These are phyloP conservation scores for Penium margaritaceum DNA, from an alignment of 139 green algal species.

Conservation along the genomic window DNA sequence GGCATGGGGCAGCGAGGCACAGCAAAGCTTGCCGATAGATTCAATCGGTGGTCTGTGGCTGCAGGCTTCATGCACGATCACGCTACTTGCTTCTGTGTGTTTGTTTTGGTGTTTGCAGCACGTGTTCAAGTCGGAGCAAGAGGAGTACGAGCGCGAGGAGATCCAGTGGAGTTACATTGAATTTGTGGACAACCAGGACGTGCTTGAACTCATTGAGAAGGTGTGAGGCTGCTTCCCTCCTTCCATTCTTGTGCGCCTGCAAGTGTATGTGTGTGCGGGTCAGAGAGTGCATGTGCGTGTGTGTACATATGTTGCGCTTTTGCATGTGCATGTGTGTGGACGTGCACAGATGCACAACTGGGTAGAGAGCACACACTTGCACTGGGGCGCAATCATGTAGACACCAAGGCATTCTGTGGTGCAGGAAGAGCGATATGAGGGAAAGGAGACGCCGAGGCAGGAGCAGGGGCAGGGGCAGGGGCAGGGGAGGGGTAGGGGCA, in stretches of 20 bases:
- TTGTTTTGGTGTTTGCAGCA: slow-evolving; percentile 31
- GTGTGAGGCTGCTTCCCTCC: background rate
- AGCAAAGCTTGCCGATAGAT: background rate
- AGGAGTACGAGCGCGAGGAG: slow-evolving; percentile 89
- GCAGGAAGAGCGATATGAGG: no score
- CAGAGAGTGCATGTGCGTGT: background rate
- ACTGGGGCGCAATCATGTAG: no score
- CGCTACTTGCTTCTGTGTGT: background rate
- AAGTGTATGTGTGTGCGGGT: background rate
- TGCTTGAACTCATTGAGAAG: slow-evolving; percentile 85
- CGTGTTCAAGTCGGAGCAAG: slow-evolving; percentile 80
- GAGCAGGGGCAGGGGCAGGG: background rate
- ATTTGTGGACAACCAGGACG: slow-evolving; percentile 93
- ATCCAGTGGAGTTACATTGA: slow-evolving; percentile 98
- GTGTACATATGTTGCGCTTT: background rate
- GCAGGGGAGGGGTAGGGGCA: background rate
- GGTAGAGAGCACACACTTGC: no score
- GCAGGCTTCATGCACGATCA: background rate
- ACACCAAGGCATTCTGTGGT: no score
- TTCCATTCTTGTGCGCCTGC: background rate
- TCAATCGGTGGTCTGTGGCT: background rate
- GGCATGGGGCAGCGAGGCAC: no score
- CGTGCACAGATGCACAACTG: no score
- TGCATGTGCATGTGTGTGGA: slow-evolving; percentile 7
- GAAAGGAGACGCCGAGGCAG: background rate